phyloP scores from a whole-genome alignment of 73 alveolate genomes.

The Blepharisma stoltei region DNA sequence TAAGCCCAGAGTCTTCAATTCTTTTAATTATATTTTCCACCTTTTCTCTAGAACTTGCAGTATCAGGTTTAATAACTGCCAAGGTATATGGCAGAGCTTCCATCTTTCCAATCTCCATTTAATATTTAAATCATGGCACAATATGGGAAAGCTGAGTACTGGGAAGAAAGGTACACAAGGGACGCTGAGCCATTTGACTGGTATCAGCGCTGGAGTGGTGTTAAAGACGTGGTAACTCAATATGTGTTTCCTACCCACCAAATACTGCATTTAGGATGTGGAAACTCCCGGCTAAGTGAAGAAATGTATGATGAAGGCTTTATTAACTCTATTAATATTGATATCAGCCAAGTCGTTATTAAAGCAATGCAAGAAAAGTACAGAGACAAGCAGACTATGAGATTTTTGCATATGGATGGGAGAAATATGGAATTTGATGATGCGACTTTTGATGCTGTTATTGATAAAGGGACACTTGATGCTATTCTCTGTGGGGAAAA shows the following conservation, averaged over 20 bases:
- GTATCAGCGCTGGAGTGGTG: conserved; percentile 92
- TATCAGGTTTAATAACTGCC: conserved; percentile 75
- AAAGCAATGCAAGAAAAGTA: conserved; percentile 90
- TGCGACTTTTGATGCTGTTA: conserved; percentile 87
- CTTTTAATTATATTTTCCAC: conserved; percentile 60
- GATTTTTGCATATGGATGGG: conserved; percentile 86
- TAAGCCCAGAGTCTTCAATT: conserved; percentile 81
- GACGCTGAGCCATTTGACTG: conserved; percentile 97
- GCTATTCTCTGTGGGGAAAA: conserved; percentile 95
- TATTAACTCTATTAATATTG: conserved; percentile 88
- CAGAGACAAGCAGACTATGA: conserved; percentile 91
- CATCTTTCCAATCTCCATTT: conserved; percentile 44
- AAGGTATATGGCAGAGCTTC: conserved; percentile 74
- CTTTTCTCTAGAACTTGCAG: conserved; percentile 64
- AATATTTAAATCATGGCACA: conserved; percentile 64
- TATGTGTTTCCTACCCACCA: conserved; percentile 81
- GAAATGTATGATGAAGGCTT: conserved; percentile 97
- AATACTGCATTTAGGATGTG: conserved; percentile 92
- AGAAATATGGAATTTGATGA: conserved; percentile 81
- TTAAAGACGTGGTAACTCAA: conserved; percentile 87
- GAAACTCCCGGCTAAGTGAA: conserved; percentile 92
- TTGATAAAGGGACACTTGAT: conserved; percentile 95
- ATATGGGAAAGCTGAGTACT: conserved; percentile 96
- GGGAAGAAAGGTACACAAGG: conserved; percentile 97
- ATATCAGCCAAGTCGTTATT: conserved; percentile 86